Evolutionary conservation across 2,329 filamentous ascomycete species (phyloP).

Genomic region (Venturia aucupariae): DNA sequence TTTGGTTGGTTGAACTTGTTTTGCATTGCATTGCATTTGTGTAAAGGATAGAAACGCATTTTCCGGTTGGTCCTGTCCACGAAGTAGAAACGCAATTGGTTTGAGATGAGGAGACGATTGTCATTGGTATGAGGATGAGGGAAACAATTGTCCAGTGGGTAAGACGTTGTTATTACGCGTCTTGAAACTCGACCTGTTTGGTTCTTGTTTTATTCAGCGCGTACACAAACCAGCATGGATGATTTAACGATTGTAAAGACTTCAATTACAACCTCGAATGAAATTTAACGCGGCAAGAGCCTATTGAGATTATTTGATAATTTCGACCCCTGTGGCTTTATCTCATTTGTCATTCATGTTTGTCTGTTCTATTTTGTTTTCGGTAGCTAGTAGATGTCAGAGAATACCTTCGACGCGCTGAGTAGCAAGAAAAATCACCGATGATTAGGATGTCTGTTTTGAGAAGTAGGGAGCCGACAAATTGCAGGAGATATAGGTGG

Average conservation of each 20-base stretch:
- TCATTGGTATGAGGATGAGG: not conserved
- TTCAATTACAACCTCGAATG: not conserved
- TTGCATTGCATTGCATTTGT: not conserved
- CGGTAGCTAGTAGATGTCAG: too few relatives aligned
- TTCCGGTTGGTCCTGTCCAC: not conserved
- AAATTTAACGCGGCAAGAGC: constrained; percentile 5
- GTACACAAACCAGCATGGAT: not conserved
- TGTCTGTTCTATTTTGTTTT: too few relatives aligned
- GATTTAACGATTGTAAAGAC: not conserved
- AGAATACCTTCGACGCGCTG: too few relatives aligned
- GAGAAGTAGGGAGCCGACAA: too few relatives aligned
- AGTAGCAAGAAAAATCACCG: too few relatives aligned
- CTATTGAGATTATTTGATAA: not conserved
- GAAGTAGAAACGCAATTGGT: not conserved
- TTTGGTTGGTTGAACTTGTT: not conserved
- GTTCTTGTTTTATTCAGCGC: not conserved
- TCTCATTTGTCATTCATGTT: too few relatives aligned
- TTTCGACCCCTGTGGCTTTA: too few relatives aligned
- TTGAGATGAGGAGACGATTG: not conserved
- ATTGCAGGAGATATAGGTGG: too few relatives aligned
- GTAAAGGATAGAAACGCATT: not conserved
- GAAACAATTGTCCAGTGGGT: too few relatives aligned
- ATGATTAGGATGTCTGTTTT: too few relatives aligned
- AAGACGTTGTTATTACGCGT: too few relatives aligned
- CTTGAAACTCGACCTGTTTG: not conserved